Conservation (phyloP, 306 rosid genomes). For the Oxytropis ochrocephala region DNA sequence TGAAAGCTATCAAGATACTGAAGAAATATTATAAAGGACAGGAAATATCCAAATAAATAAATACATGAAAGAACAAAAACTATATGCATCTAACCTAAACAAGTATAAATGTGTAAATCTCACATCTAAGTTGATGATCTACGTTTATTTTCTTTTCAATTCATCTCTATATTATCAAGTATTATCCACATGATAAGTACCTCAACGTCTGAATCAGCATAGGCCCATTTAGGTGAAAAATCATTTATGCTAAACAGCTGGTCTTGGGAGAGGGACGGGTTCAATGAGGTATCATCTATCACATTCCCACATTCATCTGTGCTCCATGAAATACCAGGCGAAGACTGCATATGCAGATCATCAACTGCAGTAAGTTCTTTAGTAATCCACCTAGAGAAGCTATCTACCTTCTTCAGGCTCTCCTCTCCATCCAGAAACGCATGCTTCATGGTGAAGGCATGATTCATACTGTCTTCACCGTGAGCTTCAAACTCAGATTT, state of each 20-base stretch:
- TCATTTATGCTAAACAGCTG: conserved; percentile 71
- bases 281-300: conserved; percentile 61
- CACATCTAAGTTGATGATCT: not conserved
- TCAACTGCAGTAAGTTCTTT: conserved; percentile 75
- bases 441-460: conserved; percentile 45
- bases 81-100: conserved; percentile 11
- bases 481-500: conserved; percentile 34
- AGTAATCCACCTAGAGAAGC: conserved; percentile 80
- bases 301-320: conserved; percentile 59
- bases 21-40: not conserved
- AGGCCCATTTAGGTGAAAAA: conserved; percentile 79
- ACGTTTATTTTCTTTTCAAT: conserved; percentile 14
- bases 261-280: conserved; percentile 77
- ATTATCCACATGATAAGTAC: conserved; percentile 29
- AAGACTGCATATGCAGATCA: conserved; percentile 67
- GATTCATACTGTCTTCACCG: conserved; percentile 39
- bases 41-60: conserved; percentile 12
- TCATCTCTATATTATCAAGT: not conserved
- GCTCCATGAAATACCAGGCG: conserved; percentile 72
- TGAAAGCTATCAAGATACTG: not conserved
- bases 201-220: conserved; percentile 61
- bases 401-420: conserved; percentile 76
- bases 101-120: not conserved
- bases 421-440: conserved; percentile 52
- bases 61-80: not conserved